Conservation (phyloP, 768 basidiomycete genomes). For the Panaeolus cyanescens region DNA sequence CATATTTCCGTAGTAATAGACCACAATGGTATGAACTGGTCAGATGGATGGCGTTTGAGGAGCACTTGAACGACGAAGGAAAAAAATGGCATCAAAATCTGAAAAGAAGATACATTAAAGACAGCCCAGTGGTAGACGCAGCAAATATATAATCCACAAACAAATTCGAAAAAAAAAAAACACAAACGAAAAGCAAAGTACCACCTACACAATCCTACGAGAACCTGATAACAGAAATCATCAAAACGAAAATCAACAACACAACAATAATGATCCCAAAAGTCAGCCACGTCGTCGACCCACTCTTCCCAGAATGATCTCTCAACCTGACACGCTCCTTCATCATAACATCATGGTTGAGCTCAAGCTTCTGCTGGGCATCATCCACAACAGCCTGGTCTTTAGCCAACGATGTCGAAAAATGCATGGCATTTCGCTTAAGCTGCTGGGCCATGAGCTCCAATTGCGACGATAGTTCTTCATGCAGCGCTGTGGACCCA, state of each 20-base stretch:
- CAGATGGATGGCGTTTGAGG: background rate
- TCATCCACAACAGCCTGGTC: slow-evolving; percentile 73
- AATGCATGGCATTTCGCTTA: slow-evolving; percentile 80
- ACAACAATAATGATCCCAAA: slow-evolving; percentile 68
- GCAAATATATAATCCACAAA: background rate
- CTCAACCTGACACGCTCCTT: slow-evolving; percentile 62
- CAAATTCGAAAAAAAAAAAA: too few relatives aligned
- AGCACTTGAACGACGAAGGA: background rate
- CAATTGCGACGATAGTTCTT: slow-evolving; percentile 74
- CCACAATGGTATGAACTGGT: background rate
- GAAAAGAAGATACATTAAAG: background rate
- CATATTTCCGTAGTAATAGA: background rate
- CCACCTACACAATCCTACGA: slow-evolving; percentile 8
- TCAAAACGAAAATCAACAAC: slow-evolving; percentile 64
- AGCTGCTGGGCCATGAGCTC: slow-evolving; percentile 88
- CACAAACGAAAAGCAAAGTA: background rate
- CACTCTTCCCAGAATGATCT: slow-evolving; percentile 63
- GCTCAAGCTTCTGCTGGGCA: slow-evolving; percentile 73
- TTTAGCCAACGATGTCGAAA: slow-evolving; percentile 68
- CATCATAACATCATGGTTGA: slow-evolving; percentile 69
- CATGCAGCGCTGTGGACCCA: slow-evolving; percentile 51
- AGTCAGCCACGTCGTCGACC: slow-evolving; percentile 74
- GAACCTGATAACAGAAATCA: slow-evolving; percentile 74
- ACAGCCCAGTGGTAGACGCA: background rate
- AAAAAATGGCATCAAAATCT: background rate